These are phyloP conservation scores for Lichtheimia hyalospora DNA, from an alignment of 371 early-diverging fungal species.

Conservation along the genomic window DNA sequence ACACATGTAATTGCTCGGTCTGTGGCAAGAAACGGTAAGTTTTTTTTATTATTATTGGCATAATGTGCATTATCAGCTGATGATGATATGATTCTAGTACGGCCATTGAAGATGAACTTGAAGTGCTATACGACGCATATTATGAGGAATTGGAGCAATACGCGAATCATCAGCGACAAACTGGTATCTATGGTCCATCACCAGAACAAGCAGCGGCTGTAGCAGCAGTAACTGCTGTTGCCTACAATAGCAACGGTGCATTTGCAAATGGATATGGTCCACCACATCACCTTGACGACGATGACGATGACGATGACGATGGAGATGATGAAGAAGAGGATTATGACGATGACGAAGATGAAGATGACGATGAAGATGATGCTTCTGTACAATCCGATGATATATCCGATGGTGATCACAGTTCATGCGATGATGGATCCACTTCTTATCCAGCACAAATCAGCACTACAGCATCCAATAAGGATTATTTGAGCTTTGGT, in stretches of 20 bases:
- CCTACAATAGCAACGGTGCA: neutral
- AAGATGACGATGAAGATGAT: slow-evolving; percentile 45
- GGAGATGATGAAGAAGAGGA: slow-evolving; percentile 52
- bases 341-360: slow-evolving; percentile 40
- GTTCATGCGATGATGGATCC: slow-evolving; percentile 10
- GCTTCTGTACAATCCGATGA: slow-evolving; percentile 17
- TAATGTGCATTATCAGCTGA: too few species aligned
- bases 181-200: slow-evolving; percentile 30
- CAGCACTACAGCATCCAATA: neutral
- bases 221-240: slow-evolving; percentile 2
- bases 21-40: slow-evolving; percentile 84
- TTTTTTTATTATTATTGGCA: too few species aligned
- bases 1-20: slow-evolving; percentile 85
- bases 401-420: slow-evolving; percentile 12
- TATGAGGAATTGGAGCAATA: slow-evolving; percentile 89
- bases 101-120: slow-evolving; percentile 90
- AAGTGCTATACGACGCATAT: slow-evolving; percentile 89
- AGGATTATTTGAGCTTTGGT: slow-evolving; percentile 60
- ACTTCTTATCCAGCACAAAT: neutral
- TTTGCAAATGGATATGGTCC: neutral
- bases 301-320: slow-evolving; percentile 54
- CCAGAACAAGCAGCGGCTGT: slow-evolving; percentile 3
- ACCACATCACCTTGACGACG: slow-evolving; percentile 27
- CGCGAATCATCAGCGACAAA: slow-evolving; percentile 74
- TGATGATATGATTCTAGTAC: slow-evolving; percentile 47